A percentile compares a stretch with the other conserved stretches of the same genome.
Conservation (phyloP, 2,329 filamentous ascomycete genomes). For the Nemania bipapillata region DNA sequence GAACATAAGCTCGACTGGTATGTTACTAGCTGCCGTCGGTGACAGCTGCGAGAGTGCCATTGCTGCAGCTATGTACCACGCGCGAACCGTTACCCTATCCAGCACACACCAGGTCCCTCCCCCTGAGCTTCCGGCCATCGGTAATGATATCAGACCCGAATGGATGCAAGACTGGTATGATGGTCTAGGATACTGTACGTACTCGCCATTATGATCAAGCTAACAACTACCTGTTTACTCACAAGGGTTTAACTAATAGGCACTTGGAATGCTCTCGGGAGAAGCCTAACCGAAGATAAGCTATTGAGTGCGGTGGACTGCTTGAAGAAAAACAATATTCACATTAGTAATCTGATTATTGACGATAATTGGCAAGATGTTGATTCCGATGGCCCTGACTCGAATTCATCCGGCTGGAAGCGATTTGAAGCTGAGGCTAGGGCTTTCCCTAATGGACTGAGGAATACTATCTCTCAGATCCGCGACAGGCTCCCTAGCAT, state of each 20-base stretch:
- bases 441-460: conserved; percentile 83
- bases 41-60: conserved; percentile 79
- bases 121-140: conserved; percentile 59
- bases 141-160: conserved; percentile 63
- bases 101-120: conserved; percentile 56
- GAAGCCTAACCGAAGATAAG: conserved; percentile 81
- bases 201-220: not conserved
- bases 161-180: conserved; percentile 94
- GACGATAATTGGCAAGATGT: conserved; percentile 97
- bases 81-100: conserved; percentile 69
- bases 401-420: conserved; percentile 74
- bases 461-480: conserved; percentile 74
- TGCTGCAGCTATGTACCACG: conserved; percentile 86
- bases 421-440: conserved; percentile 85
- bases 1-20: conserved; percentile 63
- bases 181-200: conserved; percentile 83
- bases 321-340: conserved; percentile 76
- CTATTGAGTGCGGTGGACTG: conserved; percentile 78
- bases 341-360: conserved; percentile 87
- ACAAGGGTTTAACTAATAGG: conserved; percentile 53
- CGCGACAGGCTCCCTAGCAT: conserved; percentile 76
- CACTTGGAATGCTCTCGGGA: conserved; percentile 94
- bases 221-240: conserved; percentile 17
- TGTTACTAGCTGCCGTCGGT: conserved; percentile 76
- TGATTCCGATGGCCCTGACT: conserved; percentile 61